A percentile compares a stretch with the other conserved stretches of the same genome.
These are phyloP conservation scores for Nicotiana knightiana DNA, from an alignment of 257 asterid species.

Conservation along the genomic window DNA sequence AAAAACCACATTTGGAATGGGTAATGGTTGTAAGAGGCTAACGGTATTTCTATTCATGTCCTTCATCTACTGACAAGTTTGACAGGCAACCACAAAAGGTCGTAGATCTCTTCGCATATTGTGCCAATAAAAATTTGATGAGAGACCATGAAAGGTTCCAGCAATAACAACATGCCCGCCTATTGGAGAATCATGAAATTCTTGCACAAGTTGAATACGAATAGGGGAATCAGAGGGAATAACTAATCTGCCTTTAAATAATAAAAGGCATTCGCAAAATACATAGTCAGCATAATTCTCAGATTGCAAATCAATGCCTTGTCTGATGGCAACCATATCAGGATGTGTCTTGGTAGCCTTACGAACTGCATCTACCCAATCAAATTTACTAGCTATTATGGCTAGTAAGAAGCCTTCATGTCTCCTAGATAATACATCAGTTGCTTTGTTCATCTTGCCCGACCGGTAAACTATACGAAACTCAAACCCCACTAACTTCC, in stretches of 20 bases:
- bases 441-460: too few relatives aligned
- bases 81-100: not conserved
- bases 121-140: too few relatives aligned
- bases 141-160: too few relatives aligned
- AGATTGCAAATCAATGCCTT: not conserved
- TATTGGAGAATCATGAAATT: not conserved
- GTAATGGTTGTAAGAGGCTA: not conserved
- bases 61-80: not conserved
- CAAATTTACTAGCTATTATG: too few relatives aligned
- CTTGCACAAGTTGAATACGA: not conserved
- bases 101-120: not conserved
- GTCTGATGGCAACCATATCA: not conserved
- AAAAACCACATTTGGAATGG: not conserved
- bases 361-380: too few relatives aligned
- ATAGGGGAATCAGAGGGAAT: not conserved
- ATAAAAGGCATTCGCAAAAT: not conserved
- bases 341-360: not conserved
- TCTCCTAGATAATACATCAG: too few relatives aligned
- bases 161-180: not conserved
- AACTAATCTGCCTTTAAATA: not conserved
- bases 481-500: too few relatives aligned
- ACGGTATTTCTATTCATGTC: not conserved
- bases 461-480: too few relatives aligned
- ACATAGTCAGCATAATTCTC: not conserved
- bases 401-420: too few relatives aligned